Evolutionary conservation across 306 rosid species (phyloP), one percentile per base, ranked within the genome.

Genomic region (Quercus berberidifolia): DNA sequence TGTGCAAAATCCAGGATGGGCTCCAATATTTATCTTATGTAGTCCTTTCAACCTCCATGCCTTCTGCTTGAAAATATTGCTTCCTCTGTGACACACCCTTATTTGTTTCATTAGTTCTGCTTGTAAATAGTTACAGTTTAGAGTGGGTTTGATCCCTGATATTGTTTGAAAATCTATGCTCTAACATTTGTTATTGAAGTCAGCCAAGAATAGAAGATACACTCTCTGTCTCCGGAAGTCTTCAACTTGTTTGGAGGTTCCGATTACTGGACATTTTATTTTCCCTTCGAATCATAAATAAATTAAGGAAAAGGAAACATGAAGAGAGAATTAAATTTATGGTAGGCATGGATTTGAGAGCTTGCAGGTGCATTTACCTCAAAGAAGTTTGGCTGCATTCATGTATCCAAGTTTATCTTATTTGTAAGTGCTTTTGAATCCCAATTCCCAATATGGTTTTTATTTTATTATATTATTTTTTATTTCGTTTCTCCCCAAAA

Each of bases 1-100:
- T 90, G 55, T 84, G 84, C 78, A 93, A 91, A 86, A 89, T 95
- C 86, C 97, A 90, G 88, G 98, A 93, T 9, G 99, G 96, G 54
- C 82, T 93, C 71, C 93, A 90, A 79, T 91, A 84, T 89, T 86
- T 96, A 79, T 86, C 96, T 4, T 81, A 88, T 71, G 88, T 96
- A n/a, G 89, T 91, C 68, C 77, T 96, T 76, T 89, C 99, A 54
- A 89, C 93, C 81, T 91, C 98, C 5, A 84, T 90, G 91, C 91
- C 87, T 73, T 85, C 89, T 38, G 90, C 93, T 68, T 91, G 88
- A 91, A 68, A 46, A 71, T 67, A 62, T 31, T 4, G 60, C 54
- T 76, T 54, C 28, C 26, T 38, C 26, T 69, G 31, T 20, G 73
- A 26, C 23, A 28, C 35, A 68, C 82, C 75, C 33, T 77, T 23